Evolutionary conservation across 1,139 yeast genomes (phyloP).

Genomic region (Candida tunisiensis): DNA sequence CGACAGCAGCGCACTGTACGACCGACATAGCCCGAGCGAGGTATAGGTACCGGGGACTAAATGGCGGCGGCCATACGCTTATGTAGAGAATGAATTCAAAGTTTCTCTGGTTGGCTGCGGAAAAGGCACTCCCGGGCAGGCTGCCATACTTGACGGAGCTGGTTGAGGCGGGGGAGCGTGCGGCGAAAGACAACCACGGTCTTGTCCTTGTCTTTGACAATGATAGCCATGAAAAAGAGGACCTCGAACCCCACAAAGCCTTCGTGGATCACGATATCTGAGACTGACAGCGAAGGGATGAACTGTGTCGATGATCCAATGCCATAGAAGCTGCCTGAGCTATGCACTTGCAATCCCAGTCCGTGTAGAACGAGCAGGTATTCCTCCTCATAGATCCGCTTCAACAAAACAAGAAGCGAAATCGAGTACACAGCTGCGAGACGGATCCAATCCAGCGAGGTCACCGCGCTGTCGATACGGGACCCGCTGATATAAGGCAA

Average conservation of each 20-base stretch:
- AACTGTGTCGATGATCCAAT: conserved; percentile 15
- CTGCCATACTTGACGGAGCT: conserved; percentile 5
- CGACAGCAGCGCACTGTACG: too few species aligned
- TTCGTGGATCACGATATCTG: conserved; percentile 43
- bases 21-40: too few species aligned
- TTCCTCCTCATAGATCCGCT: conserved; percentile 6
- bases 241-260: conserved; percentile 41
- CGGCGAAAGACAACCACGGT: conserved; percentile 32
- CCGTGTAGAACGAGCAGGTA: conserved; percentile 13
- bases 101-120: too few species aligned
- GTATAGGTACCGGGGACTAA: too few species aligned
- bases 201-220: conserved; percentile 22
- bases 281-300: conserved; percentile 30
- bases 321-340: conserved; percentile 8
- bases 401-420: conserved; percentile 2
- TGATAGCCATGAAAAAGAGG: conserved; percentile 32
- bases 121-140: background rate
- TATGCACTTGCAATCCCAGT: conserved; percentile 16
- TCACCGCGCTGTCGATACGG: too few species aligned
- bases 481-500: too few species aligned
- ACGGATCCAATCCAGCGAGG: too few species aligned
- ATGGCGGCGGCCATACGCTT: too few species aligned
- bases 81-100: too few species aligned
- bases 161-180: conserved; percentile 24
- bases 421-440: background rate